Base-by-base conservation (phyloP, 768 basidiomycete species). In the Lyophyllum atratum region DNA sequence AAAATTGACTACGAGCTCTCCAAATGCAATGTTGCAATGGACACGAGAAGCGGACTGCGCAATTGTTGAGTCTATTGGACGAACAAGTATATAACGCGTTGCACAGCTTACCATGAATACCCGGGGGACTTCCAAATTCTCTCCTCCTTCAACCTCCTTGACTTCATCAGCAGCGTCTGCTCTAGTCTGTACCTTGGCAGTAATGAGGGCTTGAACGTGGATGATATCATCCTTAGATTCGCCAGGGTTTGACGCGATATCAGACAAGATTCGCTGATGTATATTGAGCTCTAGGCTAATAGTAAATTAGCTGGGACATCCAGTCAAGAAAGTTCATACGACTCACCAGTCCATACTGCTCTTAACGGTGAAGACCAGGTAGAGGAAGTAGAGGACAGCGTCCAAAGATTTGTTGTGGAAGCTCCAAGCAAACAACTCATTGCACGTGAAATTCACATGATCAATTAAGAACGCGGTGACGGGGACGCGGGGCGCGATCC, bases 21-120 rank as follows among this genome's bases (percentile, higher is more conserved):
- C 91, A 61, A 93, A 94, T 1, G 91, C 90, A 58, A 92, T 88
- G 60, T 89, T 90, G 72, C 87, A 90, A 61, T 91, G 89, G 14
- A 86, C 84, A 53, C 85, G 78, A 2, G 89, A 87, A 11, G 85
- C 83, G 19, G 89, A 74, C 92, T 94, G 56, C 4, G 26, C 40
- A 17, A 21, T 29, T 52, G 46, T 39, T 50, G 47, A 24, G 59
- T 55, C 31, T 49, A 12, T 25, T 8, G 19, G 15, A 24, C 14
- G 59, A 53, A 45, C 37, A 63, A 44, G 48, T 40, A n/a, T 10
- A 56, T 28, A 37, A n/a, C 47, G 47, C 43, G 49, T 26, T 45
- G 21, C 26, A 42, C 21, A 17, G 25, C 58, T 51, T 19, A 64
- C 64, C 59, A 64, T 90, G 70, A 76, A 85, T 48, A 79, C 82